Conservation (phyloP, 2,329 filamentous ascomycete species). For the Hypocrella siamensis region DNA sequence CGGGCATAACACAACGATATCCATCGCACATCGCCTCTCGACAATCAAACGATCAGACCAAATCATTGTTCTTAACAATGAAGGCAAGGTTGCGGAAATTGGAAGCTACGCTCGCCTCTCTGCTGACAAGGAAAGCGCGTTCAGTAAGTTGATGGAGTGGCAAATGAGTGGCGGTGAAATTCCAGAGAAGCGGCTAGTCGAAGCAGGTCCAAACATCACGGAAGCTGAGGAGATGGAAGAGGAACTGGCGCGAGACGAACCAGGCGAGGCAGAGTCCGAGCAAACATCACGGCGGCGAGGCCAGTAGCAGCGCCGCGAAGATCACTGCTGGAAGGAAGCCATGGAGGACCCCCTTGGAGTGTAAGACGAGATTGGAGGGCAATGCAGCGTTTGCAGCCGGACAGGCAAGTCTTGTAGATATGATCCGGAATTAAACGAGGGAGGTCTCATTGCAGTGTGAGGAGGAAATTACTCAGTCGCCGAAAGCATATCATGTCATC, state of each 20-base stretch:
- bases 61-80: conserved; percentile 77
- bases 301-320: not conserved
- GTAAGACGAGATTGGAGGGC: no score
- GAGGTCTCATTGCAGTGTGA: no score
- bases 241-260: conserved; percentile 18
- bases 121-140: conserved; percentile 60
- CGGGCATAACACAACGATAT: conserved; percentile 90
- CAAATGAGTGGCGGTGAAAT: conserved; percentile 79
- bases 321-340: no score
- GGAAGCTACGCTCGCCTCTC: conserved; percentile 71
- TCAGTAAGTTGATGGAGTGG: conserved; percentile 96
- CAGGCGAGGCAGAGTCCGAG: not conserved
- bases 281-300: not conserved
- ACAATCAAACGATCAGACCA: conserved; percentile 93
- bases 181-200: conserved; percentile 20
- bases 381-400: no score
- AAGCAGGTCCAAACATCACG: conserved; percentile 25
- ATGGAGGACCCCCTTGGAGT: no score
- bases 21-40: conserved; percentile 86
- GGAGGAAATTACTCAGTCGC: no score
- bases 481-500: no score
- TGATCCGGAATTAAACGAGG: no score
- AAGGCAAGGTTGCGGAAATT: conserved; percentile 82
- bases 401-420: no score
- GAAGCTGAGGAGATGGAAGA: conserved; percentile 37